Evolutionary conservation across 805 yeast species (phyloP), one percentile per base, ranked within the genome.

Genomic region (Ogataea trehalophila): DNA sequence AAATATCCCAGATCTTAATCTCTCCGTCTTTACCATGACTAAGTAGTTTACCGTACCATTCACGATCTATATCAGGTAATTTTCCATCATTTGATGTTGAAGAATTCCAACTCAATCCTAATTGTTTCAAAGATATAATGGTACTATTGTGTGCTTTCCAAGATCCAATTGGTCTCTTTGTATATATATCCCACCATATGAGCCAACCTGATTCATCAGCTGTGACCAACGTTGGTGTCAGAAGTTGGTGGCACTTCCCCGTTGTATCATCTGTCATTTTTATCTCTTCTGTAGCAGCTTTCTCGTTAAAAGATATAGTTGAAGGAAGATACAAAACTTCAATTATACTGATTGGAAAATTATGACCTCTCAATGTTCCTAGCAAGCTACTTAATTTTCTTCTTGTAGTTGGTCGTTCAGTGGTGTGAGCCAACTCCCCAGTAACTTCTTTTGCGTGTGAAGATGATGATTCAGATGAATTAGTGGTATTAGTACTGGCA

Each of bases 1-100:
- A 56, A 26, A 65, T 51, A 48, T 63, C 61, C 83, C 83, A 81
- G 31, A 79, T 58, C 49, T 66, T 73, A 17, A 74, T 58, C 36
- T 65, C 71, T 22, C 84, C 79, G 61, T 87, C 95, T 47, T 87
- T 71, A 0, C 84, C 84, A 59, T 87, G 94, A 2, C 86, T 81
- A 20, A 82, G 49, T 0, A 85, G 47, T 20, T 65, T 57, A n/a
- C 80, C 77, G 59, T 58, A 69, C 52, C 66, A 56, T 7, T 42
- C 29, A 0, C 54, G 43, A 34, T 64, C 67, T 5, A 63, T 38
- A 2, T n/a, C 20, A 1, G 69, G 63, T 1, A 37, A 20, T 14
- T 37, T 34, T 13, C 40, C 47, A 20, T 31, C 41, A 14, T n/a
- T 41, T 45, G 43, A 55, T 15, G 6, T 35, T 17, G 9, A 43